These are phyloP conservation scores for Mycena latifolia DNA, from an alignment of 768 basidiomycete genomes.

Conservation along the genomic window DNA sequence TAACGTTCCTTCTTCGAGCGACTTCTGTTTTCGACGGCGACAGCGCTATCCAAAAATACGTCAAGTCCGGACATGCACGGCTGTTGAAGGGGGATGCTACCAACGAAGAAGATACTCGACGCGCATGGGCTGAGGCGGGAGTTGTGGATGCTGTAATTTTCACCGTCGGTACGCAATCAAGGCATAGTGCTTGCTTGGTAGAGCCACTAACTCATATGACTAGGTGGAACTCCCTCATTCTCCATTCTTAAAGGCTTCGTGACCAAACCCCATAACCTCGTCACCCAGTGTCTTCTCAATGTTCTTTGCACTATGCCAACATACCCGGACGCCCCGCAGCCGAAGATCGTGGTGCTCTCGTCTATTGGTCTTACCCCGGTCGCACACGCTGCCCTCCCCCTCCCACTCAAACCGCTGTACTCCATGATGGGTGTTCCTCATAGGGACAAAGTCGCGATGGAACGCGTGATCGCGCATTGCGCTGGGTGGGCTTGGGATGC, in stretches of 20 bases:
- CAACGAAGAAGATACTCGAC: slow-evolving; percentile 39
- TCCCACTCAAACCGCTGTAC: slow-evolving; percentile 64
- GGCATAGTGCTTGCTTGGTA: too few species aligned
- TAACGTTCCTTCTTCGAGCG: slow-evolving; percentile 63
- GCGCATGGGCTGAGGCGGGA: slow-evolving; percentile 48
- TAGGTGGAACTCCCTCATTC: too few species aligned
- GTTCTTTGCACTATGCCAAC: slow-evolving; percentile 65
- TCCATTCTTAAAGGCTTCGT: slow-evolving; percentile 62
- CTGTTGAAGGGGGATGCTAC: slow-evolving; percentile 63
- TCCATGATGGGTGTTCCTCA: slow-evolving; percentile 59
- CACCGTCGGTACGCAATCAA: too few species aligned
- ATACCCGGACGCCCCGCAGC: slow-evolving; percentile 44
- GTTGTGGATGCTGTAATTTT: slow-evolving; percentile 52
- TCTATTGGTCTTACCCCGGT: slow-evolving; percentile 63
- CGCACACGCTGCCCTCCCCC: slow-evolving; percentile 60
- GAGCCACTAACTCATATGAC: too few species aligned
- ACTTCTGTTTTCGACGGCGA: slow-evolving; percentile 56
- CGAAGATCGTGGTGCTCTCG: slow-evolving; percentile 66
- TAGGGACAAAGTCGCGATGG: slow-evolving; percentile 72
- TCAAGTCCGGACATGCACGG: slow-evolving; percentile 54
- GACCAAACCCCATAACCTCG: slow-evolving; percentile 66
- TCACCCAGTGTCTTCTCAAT: slow-evolving; percentile 68
- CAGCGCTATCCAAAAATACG: slow-evolving; percentile 52
- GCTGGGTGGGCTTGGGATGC: slow-evolving; percentile 65
- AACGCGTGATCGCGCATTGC: slow-evolving; percentile 61